Evolutionary conservation across 768 basidiomycete genomes (phyloP).

Genomic region (Agrocybe pediades): DNA sequence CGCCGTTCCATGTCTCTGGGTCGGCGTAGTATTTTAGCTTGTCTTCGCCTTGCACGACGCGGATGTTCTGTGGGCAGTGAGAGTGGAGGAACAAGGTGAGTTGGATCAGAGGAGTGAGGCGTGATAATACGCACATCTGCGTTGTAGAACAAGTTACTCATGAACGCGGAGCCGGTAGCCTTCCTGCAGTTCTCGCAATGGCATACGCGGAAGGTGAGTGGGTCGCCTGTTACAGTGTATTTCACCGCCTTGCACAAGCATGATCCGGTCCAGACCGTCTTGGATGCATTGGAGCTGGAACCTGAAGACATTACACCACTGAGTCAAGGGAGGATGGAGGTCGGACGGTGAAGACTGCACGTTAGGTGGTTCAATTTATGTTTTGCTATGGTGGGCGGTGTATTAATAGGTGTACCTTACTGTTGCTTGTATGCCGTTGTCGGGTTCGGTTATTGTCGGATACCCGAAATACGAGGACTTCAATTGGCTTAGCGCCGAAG

Average conservation of each 20-base stretch:
- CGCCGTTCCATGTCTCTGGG: slow-evolving; percentile 29
- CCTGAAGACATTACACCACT: too few relatives aligned
- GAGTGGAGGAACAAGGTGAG: not conserved
- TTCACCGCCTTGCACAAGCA: slow-evolving; percentile 39
- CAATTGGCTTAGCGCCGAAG: too few relatives aligned
- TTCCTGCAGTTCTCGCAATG: slow-evolving; percentile 47
- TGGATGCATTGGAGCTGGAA: not conserved
- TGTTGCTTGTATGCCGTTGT: too few relatives aligned
- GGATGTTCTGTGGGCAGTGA: slow-evolving; percentile 29
- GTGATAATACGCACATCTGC: slow-evolving; percentile 26
- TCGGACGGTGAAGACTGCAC: too few relatives aligned
- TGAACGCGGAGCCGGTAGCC: slow-evolving; percentile 41
- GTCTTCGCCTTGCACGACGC: slow-evolving; percentile 27
- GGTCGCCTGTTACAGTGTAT: slow-evolving; percentile 37
- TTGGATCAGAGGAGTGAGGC: not conserved
- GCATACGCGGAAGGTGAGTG: slow-evolving; percentile 39
- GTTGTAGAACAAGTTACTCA: slow-evolving; percentile 38
- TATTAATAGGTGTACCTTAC: too few relatives aligned
- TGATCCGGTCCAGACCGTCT: slow-evolving; percentile 27
- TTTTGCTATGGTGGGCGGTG: too few relatives aligned
- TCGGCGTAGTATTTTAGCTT: slow-evolving; percentile 29
- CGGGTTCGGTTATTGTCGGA: too few relatives aligned
- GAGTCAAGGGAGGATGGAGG: too few relatives aligned
- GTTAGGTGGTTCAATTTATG: too few relatives aligned
- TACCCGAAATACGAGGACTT: too few relatives aligned